phyloP scores from a whole-genome alignment of 257 asterid species.

The Ligustrum vulgare region DNA sequence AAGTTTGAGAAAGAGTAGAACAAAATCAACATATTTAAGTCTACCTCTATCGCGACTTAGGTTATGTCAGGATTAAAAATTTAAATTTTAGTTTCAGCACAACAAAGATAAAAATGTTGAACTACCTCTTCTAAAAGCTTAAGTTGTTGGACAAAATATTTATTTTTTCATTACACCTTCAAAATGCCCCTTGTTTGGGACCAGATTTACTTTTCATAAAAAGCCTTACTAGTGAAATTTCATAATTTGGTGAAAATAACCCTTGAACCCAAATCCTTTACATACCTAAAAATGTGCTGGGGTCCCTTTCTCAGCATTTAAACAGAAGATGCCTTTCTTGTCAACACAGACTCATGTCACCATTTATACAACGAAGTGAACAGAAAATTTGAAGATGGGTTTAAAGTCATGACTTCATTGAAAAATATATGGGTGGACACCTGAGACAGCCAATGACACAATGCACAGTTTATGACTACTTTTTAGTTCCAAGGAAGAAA shows the following conservation, averaged over 20 bases:
- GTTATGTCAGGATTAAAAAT: too few relatives aligned
- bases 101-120: too few relatives aligned
- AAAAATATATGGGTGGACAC: not conserved
- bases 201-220: not conserved
- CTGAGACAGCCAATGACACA: not conserved
- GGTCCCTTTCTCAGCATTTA: not conserved
- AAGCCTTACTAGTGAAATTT: not conserved
- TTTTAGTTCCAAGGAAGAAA: slow-evolving; percentile 13
- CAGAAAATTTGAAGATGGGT: not conserved
- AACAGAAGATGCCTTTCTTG: not conserved
- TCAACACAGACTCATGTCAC: not conserved
- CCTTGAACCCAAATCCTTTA: not conserved
- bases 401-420: slow-evolving; percentile 6
- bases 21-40: not conserved
- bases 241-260: not conserved
- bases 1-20: slow-evolving; percentile 7
- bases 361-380: not conserved
- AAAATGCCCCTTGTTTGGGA: not conserved
- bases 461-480: not conserved
- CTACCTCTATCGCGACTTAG: too few relatives aligned
- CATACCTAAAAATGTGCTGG: not conserved
- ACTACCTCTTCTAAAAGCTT: too few relatives aligned
- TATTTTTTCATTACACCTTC: too few relatives aligned
- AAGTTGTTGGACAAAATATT: not conserved
- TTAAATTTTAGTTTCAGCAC: too few relatives aligned